phyloP scores from a whole-genome alignment of 2,329 filamentous ascomycete genomes.

The Aspergillus vadensis region DNA sequence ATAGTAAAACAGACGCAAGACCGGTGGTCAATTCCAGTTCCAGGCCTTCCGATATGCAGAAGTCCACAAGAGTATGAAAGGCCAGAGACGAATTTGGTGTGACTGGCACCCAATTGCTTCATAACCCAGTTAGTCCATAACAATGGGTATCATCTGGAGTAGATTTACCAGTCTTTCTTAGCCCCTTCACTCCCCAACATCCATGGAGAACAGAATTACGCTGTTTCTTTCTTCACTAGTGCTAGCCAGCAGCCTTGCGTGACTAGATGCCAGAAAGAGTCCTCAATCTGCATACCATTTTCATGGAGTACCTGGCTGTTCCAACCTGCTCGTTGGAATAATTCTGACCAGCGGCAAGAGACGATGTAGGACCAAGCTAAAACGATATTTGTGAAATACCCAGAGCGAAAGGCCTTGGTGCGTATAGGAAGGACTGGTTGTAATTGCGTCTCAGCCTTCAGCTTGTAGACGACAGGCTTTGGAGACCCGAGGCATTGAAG shows the following conservation, averaged over 20 bases:
- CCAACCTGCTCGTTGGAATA: conserved; percentile 20
- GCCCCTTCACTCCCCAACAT: conserved; percentile 1
- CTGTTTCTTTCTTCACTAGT: neutral
- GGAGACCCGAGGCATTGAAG: conserved; percentile 5
- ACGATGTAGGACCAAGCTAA: conserved; percentile 26
- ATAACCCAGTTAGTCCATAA: neutral
- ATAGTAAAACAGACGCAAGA: conserved; percentile 4
- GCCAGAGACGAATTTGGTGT: conserved; percentile 5
- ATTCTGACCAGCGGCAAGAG: conserved; percentile 26
- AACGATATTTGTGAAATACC: conserved; percentile 16
- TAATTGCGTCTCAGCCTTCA: neutral
- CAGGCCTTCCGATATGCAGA: conserved; percentile 3
- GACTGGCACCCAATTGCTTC: neutral
- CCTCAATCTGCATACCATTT: neutral
- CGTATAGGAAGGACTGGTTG: neutral
- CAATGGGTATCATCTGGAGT: neutral
- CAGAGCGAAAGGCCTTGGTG: neutral
- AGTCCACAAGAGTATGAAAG: conserved; percentile 2
- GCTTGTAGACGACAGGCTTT: neutral
- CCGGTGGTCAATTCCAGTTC: conserved; percentile 7
- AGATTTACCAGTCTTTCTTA: neutral
- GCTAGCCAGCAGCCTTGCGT: conserved; percentile 3
- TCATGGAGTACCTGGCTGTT: conserved; percentile 16
- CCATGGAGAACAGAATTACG: conserved; percentile 5
- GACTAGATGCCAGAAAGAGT: conserved; percentile 9